Conservation (phyloP, 805 yeast genomes). For the Ogataea pini region DNA sequence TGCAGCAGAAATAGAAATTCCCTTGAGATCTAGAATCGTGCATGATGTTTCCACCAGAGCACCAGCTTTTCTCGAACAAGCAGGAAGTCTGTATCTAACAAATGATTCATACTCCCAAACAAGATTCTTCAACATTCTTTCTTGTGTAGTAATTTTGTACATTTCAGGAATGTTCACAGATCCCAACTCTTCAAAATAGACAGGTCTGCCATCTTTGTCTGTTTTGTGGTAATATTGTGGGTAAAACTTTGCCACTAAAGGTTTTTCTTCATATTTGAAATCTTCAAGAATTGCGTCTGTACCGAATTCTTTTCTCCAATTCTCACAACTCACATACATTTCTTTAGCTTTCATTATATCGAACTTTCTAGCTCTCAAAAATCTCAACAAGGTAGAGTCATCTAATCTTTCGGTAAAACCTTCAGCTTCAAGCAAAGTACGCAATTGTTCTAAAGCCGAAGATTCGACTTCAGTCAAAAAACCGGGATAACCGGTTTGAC, state of each 20-base stretch:
- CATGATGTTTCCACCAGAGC: slow-evolving; percentile 90
- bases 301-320: slow-evolving; percentile 88
- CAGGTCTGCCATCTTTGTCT: slow-evolving; percentile 96
- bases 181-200: slow-evolving; percentile 92
- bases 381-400: slow-evolving; percentile 81
- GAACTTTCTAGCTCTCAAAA: slow-evolving; percentile 93
- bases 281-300: slow-evolving; percentile 83
- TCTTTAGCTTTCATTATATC: slow-evolving; percentile 74
- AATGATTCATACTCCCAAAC: slow-evolving; percentile 98
- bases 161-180: slow-evolving; percentile 84
- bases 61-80: slow-evolving; percentile 84
- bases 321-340: slow-evolving; percentile 86
- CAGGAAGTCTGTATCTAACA: slow-evolving; percentile 81
- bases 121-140: slow-evolving; percentile 91
- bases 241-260: slow-evolving; percentile 81
- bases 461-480: slow-evolving; percentile 70
- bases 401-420: slow-evolving; percentile 82
- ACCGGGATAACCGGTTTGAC: slow-evolving; percentile 79
- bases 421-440: slow-evolving; percentile 53
- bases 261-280: slow-evolving; percentile 92
- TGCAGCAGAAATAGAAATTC: slow-evolving; percentile 83
- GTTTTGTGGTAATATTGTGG: slow-evolving; percentile 98
- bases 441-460: slow-evolving; percentile 56
- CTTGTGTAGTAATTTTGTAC: slow-evolving; percentile 92
- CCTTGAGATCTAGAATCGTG: slow-evolving; percentile 93